A percentile compares a stretch with the other conserved stretches of the same genome.
Evolutionary conservation across 768 basidiomycete species (phyloP).

Genomic region (Leccinum pellstonianum): DNA sequence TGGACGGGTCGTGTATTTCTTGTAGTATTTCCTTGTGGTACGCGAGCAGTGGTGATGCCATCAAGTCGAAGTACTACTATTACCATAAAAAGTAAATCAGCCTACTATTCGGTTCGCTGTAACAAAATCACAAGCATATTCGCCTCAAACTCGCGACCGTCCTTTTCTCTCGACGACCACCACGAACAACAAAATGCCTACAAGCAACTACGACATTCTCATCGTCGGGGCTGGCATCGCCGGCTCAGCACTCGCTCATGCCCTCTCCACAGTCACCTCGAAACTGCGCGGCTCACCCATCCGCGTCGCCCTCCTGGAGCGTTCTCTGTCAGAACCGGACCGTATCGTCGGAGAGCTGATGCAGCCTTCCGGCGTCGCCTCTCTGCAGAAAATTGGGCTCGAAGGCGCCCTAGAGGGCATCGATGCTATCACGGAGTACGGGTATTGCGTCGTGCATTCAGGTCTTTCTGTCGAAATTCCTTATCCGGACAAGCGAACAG

Average conservation of each 20-base stretch:
- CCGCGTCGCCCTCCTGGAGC: conserved; percentile 82
- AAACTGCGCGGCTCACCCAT: conserved; percentile 51
- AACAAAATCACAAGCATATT: too few species aligned
- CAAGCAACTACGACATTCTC: conserved; percentile 63
- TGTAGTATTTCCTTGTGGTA: conserved; percentile 70
- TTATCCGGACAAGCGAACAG: conserved; percentile 72
- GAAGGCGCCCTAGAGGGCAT: conserved; percentile 78
- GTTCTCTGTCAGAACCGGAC: conserved; percentile 90
- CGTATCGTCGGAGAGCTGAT: conserved; percentile 96
- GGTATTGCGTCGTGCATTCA: conserved; percentile 74
- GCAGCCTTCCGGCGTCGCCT: conserved; percentile 86
- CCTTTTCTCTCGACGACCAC: not conserved
- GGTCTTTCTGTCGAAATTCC: conserved; percentile 82
- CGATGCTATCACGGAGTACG: conserved; percentile 77
- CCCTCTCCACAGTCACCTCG: conserved; percentile 59
- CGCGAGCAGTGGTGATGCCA: conserved; percentile 44
- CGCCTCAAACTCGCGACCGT: too few species aligned
- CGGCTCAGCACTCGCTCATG: conserved; percentile 83
- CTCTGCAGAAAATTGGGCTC: conserved; percentile 77
- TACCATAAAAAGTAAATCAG: not conserved
- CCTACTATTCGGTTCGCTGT: not conserved
- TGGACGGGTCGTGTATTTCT: conserved; percentile 70
- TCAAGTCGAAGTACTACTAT: conserved; percentile 1
- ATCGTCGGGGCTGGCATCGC: conserved; percentile 93
- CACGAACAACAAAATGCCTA: conserved; percentile 8